These are phyloP conservation scores for Hebeloma cylindrosporum DNA, from an alignment of 768 basidiomycete species.

Conservation along the genomic window DNA sequence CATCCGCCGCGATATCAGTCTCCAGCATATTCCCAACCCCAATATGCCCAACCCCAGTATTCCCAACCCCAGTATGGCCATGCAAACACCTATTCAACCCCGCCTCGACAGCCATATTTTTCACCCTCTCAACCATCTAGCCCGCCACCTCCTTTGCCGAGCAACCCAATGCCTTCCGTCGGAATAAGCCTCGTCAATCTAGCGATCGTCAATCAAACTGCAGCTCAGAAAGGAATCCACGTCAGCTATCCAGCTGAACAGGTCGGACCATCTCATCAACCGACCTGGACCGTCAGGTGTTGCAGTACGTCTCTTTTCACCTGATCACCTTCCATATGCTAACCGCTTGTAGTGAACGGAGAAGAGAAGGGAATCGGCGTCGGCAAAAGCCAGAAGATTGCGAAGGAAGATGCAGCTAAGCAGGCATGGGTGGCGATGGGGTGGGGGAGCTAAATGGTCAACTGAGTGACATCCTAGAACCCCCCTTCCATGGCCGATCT, in stretches of 20 bases:
- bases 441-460: conserved; percentile 42
- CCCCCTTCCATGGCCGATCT: conserved; percentile 25
- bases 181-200: conserved; percentile 36
- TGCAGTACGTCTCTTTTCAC: conserved; percentile 31
- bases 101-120: conserved; percentile 15
- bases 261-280: conserved; percentile 52
- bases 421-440: conserved; percentile 53
- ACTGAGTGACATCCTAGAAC: conserved; percentile 17
- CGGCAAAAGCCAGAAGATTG: conserved; percentile 63
- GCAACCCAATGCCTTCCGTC: conserved; percentile 12
- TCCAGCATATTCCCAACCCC: conserved; percentile 4
- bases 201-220: conserved; percentile 54
- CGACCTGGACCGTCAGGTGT: conserved; percentile 58
- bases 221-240: conserved; percentile 41
- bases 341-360: conserved; percentile 43
- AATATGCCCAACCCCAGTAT: conserved; percentile 3
- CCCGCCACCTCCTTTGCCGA: conserved; percentile 23
- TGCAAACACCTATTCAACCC: neutral
- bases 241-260: conserved; percentile 50
- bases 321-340: neutral
- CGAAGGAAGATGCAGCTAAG: conserved; percentile 68
- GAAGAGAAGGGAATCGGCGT: conserved; percentile 47
- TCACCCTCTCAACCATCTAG: conserved; percentile 17
- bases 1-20: conserved; percentile 1
- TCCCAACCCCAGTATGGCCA: conserved; percentile 3